Base-by-base conservation (phyloP, 2,329 filamentous ascomycete species). In the Colletotrichum tofieldiae region DNA sequence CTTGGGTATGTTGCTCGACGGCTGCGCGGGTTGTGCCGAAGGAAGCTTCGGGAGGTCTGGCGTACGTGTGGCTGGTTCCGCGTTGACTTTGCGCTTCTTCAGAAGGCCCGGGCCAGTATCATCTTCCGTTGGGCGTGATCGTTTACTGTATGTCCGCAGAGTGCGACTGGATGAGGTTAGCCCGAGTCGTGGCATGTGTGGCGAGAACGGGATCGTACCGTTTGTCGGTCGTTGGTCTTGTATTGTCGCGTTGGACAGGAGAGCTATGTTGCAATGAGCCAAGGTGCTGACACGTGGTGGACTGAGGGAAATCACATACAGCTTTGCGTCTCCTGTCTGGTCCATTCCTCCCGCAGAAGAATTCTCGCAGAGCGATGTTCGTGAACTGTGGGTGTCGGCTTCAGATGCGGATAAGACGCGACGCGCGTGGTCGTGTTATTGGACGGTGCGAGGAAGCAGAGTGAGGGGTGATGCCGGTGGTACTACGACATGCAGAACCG, bases 81-180 rank as follows among this genome's bases (percentile, higher is more conserved):
- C 76, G 11, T 81, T 78, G n/a, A 58, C 54, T 47, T 79, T 32
- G 45, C 66, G 78, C 68, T 58, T 69, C 39, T 72, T 72, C 11
- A 35, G 20, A 16, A 29, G 18, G 12, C 45, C 43, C 1, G 26
- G 3, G 9, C 45, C 3, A 5, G 18, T 2, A 0, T 65, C 54
- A 20, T 72, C 49, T 26, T 72, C 70, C 3, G 54, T 7, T 12
- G 6, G 23, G 35, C 70, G 66, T 11, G 74, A 65, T 43, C 81
- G 80, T 72, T 81, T 83, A 54, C 83, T 82, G 52, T 85, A 86
- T 16, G 84, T 85, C 67, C 82, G 80, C 18, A 84, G 74, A 8
- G 66, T 55, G 3, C 70, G 70, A 12, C 70, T 65, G 12, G 4
- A 8, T 45, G 18, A n/a, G 0, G 23, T 68, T 47, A 63, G 51